These are phyloP conservation scores for Aspergillus candidus DNA, from an alignment of 2,329 filamentous ascomycete genomes.

Conservation along the genomic window DNA sequence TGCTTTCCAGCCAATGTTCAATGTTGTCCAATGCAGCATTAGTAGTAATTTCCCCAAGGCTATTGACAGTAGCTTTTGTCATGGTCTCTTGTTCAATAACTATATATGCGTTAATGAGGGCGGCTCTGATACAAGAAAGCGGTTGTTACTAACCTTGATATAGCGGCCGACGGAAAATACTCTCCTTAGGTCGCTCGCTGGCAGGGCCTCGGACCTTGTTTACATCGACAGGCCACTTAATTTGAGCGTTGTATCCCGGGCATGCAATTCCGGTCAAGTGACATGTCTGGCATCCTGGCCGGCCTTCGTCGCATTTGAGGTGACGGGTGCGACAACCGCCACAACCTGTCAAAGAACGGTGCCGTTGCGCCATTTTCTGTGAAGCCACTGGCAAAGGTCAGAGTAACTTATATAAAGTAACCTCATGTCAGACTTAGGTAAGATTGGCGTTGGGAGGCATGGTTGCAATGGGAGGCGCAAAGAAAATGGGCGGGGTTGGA, in stretches of 20 bases:
- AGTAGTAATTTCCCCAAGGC: too few relatives aligned
- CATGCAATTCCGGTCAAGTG: neutral
- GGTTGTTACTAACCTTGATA: neutral
- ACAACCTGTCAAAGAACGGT: slow-evolving; percentile 5
- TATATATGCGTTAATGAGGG: too few relatives aligned
- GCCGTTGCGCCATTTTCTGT: too few relatives aligned
- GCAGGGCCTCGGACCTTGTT: neutral
- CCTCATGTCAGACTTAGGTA: too few relatives aligned
- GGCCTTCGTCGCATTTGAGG: slow-evolving; percentile 6
- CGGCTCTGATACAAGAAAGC: too few relatives aligned
- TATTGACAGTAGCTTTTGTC: too few relatives aligned
- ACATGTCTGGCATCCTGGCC: slow-evolving; percentile 2
- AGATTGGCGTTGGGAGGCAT: too few relatives aligned
- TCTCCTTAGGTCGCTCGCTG: neutral
- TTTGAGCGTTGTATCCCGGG: slow-evolving; percentile 1
- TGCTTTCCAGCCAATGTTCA: neutral
- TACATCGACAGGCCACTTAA: slow-evolving; percentile 4
- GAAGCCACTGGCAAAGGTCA: too few relatives aligned
- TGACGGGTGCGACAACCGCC: slow-evolving; percentile 3
- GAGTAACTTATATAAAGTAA: too few relatives aligned
- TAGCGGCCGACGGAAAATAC: neutral
- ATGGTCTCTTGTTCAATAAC: too few relatives aligned
- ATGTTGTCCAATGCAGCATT: slow-evolving; percentile 1
- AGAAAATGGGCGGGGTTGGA: too few relatives aligned
- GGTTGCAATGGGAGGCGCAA: too few relatives aligned